phyloP scores from a whole-genome alignment of 2,329 filamentous ascomycete genomes.

The Monosporascus sp. region DNA sequence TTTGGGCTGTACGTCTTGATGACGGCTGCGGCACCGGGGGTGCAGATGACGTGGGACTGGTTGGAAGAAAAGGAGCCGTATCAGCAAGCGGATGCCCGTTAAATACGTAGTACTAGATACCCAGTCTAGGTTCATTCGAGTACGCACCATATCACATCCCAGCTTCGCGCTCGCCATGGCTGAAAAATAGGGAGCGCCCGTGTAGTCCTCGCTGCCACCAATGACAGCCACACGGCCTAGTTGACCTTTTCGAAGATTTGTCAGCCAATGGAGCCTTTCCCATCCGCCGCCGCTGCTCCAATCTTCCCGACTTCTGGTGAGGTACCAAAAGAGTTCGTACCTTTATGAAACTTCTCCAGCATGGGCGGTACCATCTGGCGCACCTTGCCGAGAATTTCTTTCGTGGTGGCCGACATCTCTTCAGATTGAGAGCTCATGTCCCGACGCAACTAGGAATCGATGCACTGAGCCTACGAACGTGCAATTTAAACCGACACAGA shows the following conservation, averaged over 20 bases:
- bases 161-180: constrained; percentile 91
- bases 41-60: constrained; percentile 92
- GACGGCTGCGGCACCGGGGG: constrained; percentile 76
- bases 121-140: neutral
- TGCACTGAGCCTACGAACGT: no score
- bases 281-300: neutral
- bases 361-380: constrained; percentile 90
- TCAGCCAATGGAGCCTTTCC: neutral
- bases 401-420: constrained; percentile 64
- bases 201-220: constrained; percentile 93
- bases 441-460: neutral
- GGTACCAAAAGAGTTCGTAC: constrained; percentile 36
- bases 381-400: constrained; percentile 72
- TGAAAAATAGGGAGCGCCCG: constrained; percentile 95
- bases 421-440: constrained; percentile 23
- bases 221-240: constrained; percentile 89
- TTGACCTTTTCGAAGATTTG: constrained; percentile 59
- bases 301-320: neutral
- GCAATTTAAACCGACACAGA: no score
- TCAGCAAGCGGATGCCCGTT: no score
- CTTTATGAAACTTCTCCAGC: constrained; percentile 95
- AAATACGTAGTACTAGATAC: neutral
- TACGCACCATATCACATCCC: constrained; percentile 78
- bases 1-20: constrained; percentile 99
- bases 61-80: neutral